Evolutionary conservation across 2,329 filamentous ascomycete genomes (phyloP).

Genomic region (Aspergillus oerlinghausenensis): DNA sequence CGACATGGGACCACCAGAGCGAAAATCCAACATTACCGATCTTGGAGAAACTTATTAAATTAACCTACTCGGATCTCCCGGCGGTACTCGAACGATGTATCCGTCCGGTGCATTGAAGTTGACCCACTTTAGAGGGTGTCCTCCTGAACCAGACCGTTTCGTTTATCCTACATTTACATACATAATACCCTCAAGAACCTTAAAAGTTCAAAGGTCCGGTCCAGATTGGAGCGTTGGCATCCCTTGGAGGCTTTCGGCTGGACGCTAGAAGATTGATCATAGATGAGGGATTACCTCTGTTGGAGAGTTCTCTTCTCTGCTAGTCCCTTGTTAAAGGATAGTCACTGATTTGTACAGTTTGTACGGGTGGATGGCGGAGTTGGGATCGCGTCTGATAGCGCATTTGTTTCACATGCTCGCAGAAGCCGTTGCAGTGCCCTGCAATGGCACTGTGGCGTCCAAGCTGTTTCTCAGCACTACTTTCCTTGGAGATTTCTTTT

Average conservation of each 20-base stretch:
- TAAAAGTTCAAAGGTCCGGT: background rate
- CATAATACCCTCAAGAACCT: slow-evolving; percentile 6
- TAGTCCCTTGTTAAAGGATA: background rate
- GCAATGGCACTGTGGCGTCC: slow-evolving; percentile 24
- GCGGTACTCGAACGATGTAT: slow-evolving; percentile 12
- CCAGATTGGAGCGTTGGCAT: slow-evolving; percentile 8
- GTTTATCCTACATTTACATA: slow-evolving; percentile 7
- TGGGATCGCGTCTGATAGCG: slow-evolving; percentile 11
- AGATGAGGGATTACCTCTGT: slow-evolving; percentile 4
- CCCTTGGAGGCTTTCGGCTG: slow-evolving; percentile 1
- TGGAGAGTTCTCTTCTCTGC: background rate
- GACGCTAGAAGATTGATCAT: slow-evolving; percentile 14
- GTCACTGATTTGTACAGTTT: slow-evolving; percentile 7
- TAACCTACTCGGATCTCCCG: slow-evolving; percentile 4
- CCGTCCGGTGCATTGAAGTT: slow-evolving; percentile 15
- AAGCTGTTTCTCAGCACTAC: slow-evolving; percentile 36
- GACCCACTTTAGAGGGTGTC: slow-evolving; percentile 4
- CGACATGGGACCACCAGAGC: slow-evolving; percentile 46
- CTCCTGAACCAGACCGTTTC: slow-evolving; percentile 10
- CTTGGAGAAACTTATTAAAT: slow-evolving; percentile 55
- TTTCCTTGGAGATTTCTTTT: slow-evolving; percentile 17
- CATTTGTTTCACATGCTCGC: slow-evolving; percentile 11
- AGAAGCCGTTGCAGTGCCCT: background rate
- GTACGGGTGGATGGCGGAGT: slow-evolving; percentile 7
- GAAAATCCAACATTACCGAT: slow-evolving; percentile 49